phyloP scores from a whole-genome alignment of 176 grass and related monocot species.

The maize (Zea mays) region Zm-B73-REFERENCE-NAM-5.0 NC_050102.1:182079501-182080000 shows the following conservation, averaged over 20 bases:
- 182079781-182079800: neutral
- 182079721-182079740: conserved; percentile 25
- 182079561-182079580: conserved; percentile 41
- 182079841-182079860: neutral
- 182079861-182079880: neutral
- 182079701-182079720: conserved; percentile 79
- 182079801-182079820: neutral
- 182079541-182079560: conserved; percentile 53
- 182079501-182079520: conserved; percentile 3
- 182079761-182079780: neutral
- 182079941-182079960: too few species aligned
- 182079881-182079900: neutral
- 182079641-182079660: conserved; percentile 52
- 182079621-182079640: conserved; percentile 39
- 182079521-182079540: conserved; percentile 52
- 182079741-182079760: neutral
- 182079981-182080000: too few species aligned
- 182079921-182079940: too few species aligned
- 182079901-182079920: neutral
- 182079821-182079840: neutral
- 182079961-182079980: too few species aligned
- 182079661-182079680: conserved; percentile 90
- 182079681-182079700: conserved; percentile 80
- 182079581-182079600: conserved; percentile 46
- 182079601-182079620: conserved; percentile 37